phyloP scores from a whole-genome alignment of 345 rosid species.

The Melaleuca quinquenervia region DNA sequence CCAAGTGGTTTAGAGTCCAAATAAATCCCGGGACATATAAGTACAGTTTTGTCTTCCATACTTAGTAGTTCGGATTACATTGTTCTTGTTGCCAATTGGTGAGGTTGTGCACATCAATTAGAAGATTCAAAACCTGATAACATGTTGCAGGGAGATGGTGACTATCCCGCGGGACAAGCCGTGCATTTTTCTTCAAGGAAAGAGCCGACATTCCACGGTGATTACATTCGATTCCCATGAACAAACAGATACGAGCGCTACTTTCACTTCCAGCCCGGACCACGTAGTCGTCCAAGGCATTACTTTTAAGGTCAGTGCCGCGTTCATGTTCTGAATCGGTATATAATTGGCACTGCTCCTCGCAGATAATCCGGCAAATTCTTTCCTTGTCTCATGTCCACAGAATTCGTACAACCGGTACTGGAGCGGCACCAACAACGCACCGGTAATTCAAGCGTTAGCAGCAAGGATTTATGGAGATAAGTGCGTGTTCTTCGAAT shows the following conservation, averaged over 20 bases:
- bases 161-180: conserved; percentile 18
- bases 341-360: neutral
- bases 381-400: neutral
- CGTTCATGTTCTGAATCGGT: neutral
- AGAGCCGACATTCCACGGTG: conserved; percentile 12
- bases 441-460: conserved; percentile 18
- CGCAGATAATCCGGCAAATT: neutral
- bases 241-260: conserved; percentile 25
- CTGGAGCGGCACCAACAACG: neutral
- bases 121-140: neutral
- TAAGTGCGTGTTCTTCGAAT: conserved; percentile 32
- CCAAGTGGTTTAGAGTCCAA: neutral
- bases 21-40: neutral
- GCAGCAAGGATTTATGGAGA: conserved; percentile 39
- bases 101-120: neutral
- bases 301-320: conserved; percentile 27
- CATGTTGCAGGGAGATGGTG: conserved; percentile 27
- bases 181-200: conserved; percentile 31
- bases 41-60: neutral
- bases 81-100: neutral
- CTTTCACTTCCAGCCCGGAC: conserved; percentile 28
- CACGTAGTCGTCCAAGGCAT: conserved; percentile 24
- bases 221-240: conserved; percentile 17
- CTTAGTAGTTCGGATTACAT: too few species aligned
- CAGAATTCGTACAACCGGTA: conserved; percentile 38